phyloP scores from a whole-genome alignment of 495 filamentous ascomycete species.

The Aspergillus mulundensis region DNA sequence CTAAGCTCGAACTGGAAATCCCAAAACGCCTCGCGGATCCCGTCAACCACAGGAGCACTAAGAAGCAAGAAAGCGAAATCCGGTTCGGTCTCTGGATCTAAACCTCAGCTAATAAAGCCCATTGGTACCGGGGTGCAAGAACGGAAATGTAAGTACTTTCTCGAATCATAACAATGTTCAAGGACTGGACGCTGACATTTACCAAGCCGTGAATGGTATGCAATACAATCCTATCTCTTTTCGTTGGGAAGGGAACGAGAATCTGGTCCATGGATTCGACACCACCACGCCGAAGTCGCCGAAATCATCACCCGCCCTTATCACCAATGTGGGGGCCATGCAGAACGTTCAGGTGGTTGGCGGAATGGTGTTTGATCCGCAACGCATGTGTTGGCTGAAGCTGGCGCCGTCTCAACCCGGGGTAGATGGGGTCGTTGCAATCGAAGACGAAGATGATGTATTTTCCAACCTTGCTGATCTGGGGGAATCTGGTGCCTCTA shows the following conservation, averaged over 20 bases:
- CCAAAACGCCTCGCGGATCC: conserved; percentile 58
- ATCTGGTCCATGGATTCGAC: conserved; percentile 72
- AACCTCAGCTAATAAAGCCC: conserved; percentile 69
- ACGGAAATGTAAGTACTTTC: conserved; percentile 58
- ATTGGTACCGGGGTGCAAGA: conserved; percentile 58
- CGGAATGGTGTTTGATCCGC: conserved; percentile 96
- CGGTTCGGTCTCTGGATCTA: conserved; percentile 48
- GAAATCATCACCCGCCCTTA: conserved; percentile 83
- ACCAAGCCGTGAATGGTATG: conserved; percentile 84
- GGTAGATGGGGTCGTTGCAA: conserved; percentile 21
- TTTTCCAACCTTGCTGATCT: conserved; percentile 74
- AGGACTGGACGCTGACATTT: conserved; percentile 1
- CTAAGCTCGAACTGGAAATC: conserved; percentile 75
- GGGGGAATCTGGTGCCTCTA: conserved; percentile 50
- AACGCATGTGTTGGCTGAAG: conserved; percentile 93
- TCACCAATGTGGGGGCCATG: conserved; percentile 73
- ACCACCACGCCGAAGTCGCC: conserved; percentile 42
- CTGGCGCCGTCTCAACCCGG: conserved; percentile 44
- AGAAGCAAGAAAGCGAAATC: conserved; percentile 56
- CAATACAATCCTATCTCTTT: conserved; percentile 80
- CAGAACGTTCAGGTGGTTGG: conserved; percentile 85
- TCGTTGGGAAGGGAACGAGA: conserved; percentile 96
- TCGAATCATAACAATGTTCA: neutral
- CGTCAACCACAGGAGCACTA: conserved; percentile 32
- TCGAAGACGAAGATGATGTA: conserved; percentile 63